These are phyloP conservation scores for Emydomyces testavorans DNA, from an alignment of 2,329 filamentous ascomycete species.

Conservation along the genomic window DNA sequence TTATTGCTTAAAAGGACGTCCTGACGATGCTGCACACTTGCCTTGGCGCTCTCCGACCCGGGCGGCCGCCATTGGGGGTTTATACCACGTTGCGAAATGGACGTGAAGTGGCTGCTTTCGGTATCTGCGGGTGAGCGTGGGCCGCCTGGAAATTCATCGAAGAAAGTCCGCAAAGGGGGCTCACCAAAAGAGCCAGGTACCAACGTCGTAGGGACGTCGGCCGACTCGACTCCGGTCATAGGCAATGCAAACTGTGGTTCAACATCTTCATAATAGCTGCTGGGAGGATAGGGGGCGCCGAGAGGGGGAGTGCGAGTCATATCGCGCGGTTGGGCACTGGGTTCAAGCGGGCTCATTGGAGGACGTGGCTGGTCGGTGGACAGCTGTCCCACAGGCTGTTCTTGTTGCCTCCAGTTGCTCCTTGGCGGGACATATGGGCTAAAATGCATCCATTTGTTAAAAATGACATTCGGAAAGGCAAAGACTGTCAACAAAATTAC, in stretches of 20 bases:
- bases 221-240: constrained; percentile 11
- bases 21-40: constrained; percentile 45
- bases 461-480: not conserved
- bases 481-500: constrained; percentile 24
- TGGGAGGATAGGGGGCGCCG: constrained; percentile 30
- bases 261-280: constrained; percentile 81
- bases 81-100: constrained; percentile 73
- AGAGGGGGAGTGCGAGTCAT: constrained; percentile 20
- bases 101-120: constrained; percentile 77
- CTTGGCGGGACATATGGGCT: constrained; percentile 38
- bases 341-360: constrained; percentile 11
- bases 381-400: constrained; percentile 8
- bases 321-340: constrained; percentile 20
- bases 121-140: constrained; percentile 63
- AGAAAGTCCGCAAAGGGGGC: constrained; percentile 38
- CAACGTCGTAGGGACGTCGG: constrained; percentile 21
- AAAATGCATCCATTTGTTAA: not conserved
- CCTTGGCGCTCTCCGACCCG: constrained; percentile 36
- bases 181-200: constrained; percentile 32
- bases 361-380: constrained; percentile 13
- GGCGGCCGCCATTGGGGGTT: constrained; percentile 68
- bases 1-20: constrained; percentile 68
- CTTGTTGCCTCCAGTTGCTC: constrained; percentile 25
- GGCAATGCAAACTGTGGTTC: constrained; percentile 68
- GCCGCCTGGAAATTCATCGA: constrained; percentile 53